Evolutionary conservation across 805 yeast genomes (phyloP), one percentile per base, ranked within the genome.

Genomic region (Wickerhamiella spandovensis): DNA sequence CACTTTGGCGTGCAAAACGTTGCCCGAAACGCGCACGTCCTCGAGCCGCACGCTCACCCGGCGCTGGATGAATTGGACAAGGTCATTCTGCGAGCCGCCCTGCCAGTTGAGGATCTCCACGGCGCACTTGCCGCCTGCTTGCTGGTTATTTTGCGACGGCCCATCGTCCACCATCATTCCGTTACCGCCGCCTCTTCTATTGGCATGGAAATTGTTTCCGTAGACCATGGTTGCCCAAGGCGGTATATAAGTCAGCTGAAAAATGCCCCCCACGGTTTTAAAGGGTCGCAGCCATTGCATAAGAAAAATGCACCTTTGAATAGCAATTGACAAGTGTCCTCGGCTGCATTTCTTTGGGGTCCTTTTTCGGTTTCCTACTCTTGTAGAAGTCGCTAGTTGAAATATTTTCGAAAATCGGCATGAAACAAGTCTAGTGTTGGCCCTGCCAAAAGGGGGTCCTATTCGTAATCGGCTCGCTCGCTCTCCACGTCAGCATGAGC

Each of bases 91-190:
- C 1, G 82, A 64, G 0, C 88, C 94, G 53, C 86, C 84, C 53
- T 82, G 80, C 96, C 96, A 88, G 44, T 88, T 86, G 38, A 72
- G 67, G 10, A 87, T 72, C 55, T 83, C 86, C 10, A 87, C 73
- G 2, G 74, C 69, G 4, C 77, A 70, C 32, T 17, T 35, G 5
- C n/a, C n/a, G 39, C 20, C 39, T 5, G 20, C 39, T 5, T 17
- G 20, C 20, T 18, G 5, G 37, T 8, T 10, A 15, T 15, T 15
- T 15, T 9, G 6, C 7, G 39, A 5, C 9, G 39, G 37, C 13
- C 48, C 42, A 23, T 67, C 54, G 54, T 67, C 70, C 18, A 61
- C 63, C 10, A 62, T 53, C 49, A 60, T 64, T 54, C 60, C 66
- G 46, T 62, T 62, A 45, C 43, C 44, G 59, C 57, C 46, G 32